Evolutionary conservation across 2,329 filamentous ascomycete species (phyloP).

Genomic region (Salinomyces thailandicus): DNA sequence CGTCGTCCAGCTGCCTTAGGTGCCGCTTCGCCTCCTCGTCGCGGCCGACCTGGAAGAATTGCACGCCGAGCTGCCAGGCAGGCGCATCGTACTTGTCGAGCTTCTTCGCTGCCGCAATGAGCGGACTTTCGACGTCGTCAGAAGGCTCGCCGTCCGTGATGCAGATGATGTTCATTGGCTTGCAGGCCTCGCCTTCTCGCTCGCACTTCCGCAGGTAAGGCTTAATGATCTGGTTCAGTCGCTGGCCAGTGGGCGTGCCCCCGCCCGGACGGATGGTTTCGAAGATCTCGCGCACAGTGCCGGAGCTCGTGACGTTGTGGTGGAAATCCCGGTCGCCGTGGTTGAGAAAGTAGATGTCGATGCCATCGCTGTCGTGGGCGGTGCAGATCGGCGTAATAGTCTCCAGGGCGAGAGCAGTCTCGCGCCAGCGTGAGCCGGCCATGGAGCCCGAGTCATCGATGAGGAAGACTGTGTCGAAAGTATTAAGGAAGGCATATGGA

Average conservation of each 20-base stretch:
- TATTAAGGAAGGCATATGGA: slow-evolving; percentile 61
- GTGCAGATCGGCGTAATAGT: slow-evolving; percentile 76
- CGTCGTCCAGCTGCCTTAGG: slow-evolving; percentile 66
- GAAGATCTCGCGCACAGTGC: slow-evolving; percentile 60
- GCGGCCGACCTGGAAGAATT: slow-evolving; percentile 89
- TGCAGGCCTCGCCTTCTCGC: slow-evolving; percentile 41
- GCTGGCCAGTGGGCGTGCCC: slow-evolving; percentile 62
- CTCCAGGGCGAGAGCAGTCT: slow-evolving; percentile 59
- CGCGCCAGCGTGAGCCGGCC: slow-evolving; percentile 63
- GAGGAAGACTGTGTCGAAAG: slow-evolving; percentile 80
- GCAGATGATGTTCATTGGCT: slow-evolving; percentile 82
- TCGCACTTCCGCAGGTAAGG: slow-evolving; percentile 57
- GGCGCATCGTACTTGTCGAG: slow-evolving; percentile 61
- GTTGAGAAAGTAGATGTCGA: slow-evolving; percentile 90
- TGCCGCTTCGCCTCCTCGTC: slow-evolving; percentile 55
- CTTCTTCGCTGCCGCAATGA: slow-evolving; percentile 56
- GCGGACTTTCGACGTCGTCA: slow-evolving; percentile 64
- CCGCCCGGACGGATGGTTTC: slow-evolving; percentile 51
- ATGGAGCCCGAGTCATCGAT: slow-evolving; percentile 92
- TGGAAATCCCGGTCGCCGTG: slow-evolving; percentile 50
- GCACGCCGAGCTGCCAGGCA: slow-evolving; percentile 76
- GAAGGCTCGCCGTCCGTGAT: slow-evolving; percentile 79
- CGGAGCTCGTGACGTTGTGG: slow-evolving; percentile 50
- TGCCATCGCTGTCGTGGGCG: slow-evolving; percentile 65
- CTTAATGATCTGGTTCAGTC: slow-evolving; percentile 59